These are phyloP conservation scores for Backusella sp. DNA, from an alignment of 192 early-diverging fungal genomes.

Conservation along the genomic window DNA sequence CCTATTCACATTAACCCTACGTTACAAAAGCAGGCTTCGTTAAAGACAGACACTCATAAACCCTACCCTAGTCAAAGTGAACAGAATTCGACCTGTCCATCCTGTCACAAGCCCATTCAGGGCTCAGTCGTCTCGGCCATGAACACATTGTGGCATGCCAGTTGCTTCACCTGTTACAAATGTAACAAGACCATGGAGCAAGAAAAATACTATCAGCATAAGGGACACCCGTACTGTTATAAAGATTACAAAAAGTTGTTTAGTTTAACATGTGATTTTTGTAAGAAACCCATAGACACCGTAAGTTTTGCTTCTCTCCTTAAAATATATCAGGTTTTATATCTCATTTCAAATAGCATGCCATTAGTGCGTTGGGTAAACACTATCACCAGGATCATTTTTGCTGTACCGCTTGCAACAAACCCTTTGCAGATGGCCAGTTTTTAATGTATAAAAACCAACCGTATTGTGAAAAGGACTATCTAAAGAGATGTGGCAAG, in stretches of 20 bases:
- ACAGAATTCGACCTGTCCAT: constrained; percentile 28
- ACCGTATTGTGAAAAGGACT: constrained; percentile 60
- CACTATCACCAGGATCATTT: constrained; percentile 56
- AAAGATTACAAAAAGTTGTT: constrained; percentile 52
- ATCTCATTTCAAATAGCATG: constrained; percentile 12
- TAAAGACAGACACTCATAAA: neutral
- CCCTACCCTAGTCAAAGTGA: neutral
- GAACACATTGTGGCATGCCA: constrained; percentile 54
- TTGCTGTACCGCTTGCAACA: constrained; percentile 54
- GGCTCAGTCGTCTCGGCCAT: constrained; percentile 51
- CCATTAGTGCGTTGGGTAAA: constrained; percentile 53
- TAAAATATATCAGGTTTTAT: neutral
- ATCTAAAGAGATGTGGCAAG: constrained; percentile 43
- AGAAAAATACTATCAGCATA: constrained; percentile 53
- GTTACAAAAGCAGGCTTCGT: neutral
- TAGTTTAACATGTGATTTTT: constrained; percentile 53
- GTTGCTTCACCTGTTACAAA: constrained; percentile 48
- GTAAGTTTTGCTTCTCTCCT: neutral
- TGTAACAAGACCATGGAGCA: constrained; percentile 49
- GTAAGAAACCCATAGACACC: constrained; percentile 56
- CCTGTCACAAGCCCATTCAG: constrained; percentile 45
- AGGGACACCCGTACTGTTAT: constrained; percentile 53
- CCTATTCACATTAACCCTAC: neutral
- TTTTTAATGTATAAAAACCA: constrained; percentile 58
- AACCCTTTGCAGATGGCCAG: constrained; percentile 49